Evolutionary conservation across 2,329 filamentous ascomycete species (phyloP).

Genomic region (Lecanicillium sp.): DNA sequence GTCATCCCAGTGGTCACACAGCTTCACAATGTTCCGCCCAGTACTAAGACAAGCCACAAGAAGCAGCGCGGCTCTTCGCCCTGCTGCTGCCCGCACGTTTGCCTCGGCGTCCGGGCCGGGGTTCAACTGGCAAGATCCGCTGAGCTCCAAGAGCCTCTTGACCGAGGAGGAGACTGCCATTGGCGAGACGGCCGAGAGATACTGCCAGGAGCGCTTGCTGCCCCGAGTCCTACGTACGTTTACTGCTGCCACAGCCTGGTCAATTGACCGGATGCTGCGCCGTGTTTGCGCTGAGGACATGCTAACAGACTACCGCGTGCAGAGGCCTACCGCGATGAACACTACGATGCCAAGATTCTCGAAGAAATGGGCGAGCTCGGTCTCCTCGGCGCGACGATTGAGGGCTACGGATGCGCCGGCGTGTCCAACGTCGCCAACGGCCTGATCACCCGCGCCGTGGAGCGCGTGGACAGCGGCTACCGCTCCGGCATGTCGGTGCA

Average conservation of each 20-base stretch:
- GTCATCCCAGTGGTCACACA: background rate
- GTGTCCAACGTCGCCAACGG: conserved; percentile 84
- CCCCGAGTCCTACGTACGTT: conserved; percentile 76
- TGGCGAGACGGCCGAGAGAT: conserved; percentile 82
- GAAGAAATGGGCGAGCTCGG: conserved; percentile 90
- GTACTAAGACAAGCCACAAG: conserved; percentile 16
- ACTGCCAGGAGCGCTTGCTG: conserved; percentile 84
- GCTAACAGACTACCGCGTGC: conserved; percentile 2
- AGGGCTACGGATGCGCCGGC: conserved; percentile 84
- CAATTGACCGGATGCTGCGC: background rate
- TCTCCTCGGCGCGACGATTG: conserved; percentile 77
- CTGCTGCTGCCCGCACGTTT: conserved; percentile 25
- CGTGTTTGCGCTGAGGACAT: background rate
- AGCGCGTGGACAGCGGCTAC: conserved; percentile 87
- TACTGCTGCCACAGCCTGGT: no score
- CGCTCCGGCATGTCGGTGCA: conserved; percentile 91
- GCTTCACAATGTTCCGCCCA: conserved; percentile 17
- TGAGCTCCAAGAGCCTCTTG: conserved; percentile 66
- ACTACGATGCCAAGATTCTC: conserved; percentile 80
- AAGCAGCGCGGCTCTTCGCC: conserved; percentile 12
- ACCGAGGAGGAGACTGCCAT: conserved; percentile 91
- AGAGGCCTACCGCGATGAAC: conserved; percentile 81
- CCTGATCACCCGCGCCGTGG: conserved; percentile 82
- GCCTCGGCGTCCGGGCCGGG: conserved; percentile 29
- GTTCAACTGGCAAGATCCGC: conserved; percentile 91